phyloP scores from a whole-genome alignment of 805 yeast species.

The Yarrowia sp. region DNA sequence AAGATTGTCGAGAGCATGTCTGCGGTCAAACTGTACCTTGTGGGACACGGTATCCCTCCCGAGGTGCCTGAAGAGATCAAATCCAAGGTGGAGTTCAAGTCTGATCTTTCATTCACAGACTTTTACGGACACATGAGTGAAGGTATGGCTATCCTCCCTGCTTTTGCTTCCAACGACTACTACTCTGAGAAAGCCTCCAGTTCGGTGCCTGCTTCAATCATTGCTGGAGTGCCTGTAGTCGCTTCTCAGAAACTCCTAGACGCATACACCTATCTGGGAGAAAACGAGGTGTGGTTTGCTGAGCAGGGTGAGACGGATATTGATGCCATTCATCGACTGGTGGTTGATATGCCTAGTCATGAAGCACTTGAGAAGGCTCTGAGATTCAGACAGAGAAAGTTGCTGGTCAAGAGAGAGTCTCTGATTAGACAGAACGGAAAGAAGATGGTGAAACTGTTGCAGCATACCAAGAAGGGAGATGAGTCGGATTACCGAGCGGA shows the following conservation, averaged over 20 bases:
- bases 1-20: not conserved
- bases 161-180: constrained; percentile 19
- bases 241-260: constrained; percentile 5
- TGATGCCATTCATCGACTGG: constrained; percentile 13
- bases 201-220: constrained; percentile 16
- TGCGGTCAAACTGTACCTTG: not conserved
- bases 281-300: constrained; percentile 6
- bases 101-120: constrained; percentile 12
- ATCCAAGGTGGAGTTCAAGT: not conserved
- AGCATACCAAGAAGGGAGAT: not conserved
- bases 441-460: not conserved
- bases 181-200: constrained; percentile 11
- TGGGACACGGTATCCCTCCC: constrained; percentile 20
- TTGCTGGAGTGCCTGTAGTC: constrained; percentile 12
- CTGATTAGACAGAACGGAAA: not conserved
- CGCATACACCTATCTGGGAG: constrained; percentile 14
- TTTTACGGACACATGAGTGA: constrained; percentile 21
- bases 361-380: constrained; percentile 5
- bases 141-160: constrained; percentile 12
- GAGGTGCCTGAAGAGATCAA: constrained; percentile 10
- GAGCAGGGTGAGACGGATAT: constrained; percentile 20
- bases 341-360: not conserved
- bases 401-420: constrained; percentile 4
- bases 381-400: constrained; percentile 3
- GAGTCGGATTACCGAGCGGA: not conserved